A percentile compares a stretch with the other conserved stretches of the same genome.
phyloP scores from a whole-genome alignment of 202 grass and related monocot genomes.

The Hordeum pubiflorum region DNA sequence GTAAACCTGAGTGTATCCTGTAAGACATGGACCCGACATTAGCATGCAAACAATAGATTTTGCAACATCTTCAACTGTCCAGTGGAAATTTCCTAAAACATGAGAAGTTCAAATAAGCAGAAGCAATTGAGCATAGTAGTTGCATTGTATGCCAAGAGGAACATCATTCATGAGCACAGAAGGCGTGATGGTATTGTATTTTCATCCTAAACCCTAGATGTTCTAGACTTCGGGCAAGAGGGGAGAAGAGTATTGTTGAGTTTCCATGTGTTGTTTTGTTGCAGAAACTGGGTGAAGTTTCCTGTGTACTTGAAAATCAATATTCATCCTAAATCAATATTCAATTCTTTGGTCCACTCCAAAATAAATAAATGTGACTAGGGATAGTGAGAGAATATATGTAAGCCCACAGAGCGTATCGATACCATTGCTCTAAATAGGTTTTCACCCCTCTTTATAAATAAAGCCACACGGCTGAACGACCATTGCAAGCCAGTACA shows the following conservation, averaged over 20 bases:
- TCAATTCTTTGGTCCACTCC: neutral
- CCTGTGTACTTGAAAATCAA: neutral
- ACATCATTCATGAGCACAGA: neutral
- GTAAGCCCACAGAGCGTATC: neutral
- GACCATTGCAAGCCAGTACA: neutral
- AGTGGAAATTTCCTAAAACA: slow-evolving; percentile 92
- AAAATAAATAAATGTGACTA: neutral
- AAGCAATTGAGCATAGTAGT: neutral
- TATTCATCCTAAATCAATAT: neutral
- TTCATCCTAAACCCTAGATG: neutral
- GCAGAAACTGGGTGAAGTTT: neutral
- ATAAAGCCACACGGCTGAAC: no score
- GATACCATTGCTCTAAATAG: neutral
- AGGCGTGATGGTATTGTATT: neutral
- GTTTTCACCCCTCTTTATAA: no score
- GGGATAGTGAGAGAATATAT: neutral
- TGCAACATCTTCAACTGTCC: slow-evolving; percentile 85
- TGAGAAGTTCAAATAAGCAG: neutral
- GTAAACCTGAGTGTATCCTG: slow-evolving; percentile 89
- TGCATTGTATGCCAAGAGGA: neutral
- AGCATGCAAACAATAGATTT: slow-evolving; percentile 96
- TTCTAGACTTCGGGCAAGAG: neutral
- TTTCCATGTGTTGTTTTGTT: neutral
- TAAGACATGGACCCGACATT: slow-evolving; percentile 94
- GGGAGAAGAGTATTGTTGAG: neutral